phyloP scores from a whole-genome alignment of 345 rosid species.

The Lepidium aucheri region DNA sequence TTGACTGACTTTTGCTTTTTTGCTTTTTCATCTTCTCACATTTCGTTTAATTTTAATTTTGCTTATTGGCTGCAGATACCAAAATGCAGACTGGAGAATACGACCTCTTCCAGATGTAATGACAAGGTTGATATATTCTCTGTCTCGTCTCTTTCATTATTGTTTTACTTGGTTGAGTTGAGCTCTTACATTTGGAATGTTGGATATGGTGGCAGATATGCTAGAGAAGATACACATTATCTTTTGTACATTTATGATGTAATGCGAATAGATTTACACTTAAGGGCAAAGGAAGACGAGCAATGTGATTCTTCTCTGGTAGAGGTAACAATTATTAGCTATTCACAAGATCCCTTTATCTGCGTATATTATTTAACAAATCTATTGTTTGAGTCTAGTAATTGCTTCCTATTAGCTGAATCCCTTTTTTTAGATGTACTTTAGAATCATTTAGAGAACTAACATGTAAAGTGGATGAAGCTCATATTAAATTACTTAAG shows the following conservation, averaged over 20 bases:
- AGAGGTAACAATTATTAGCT: conserved; percentile 45
- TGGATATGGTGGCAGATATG: conserved; percentile 56
- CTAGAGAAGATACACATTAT: conserved; percentile 94
- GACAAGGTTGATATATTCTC: conserved; percentile 43
- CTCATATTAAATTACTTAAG: neutral
- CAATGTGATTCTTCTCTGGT: conserved; percentile 46
- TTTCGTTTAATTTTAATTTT: neutral
- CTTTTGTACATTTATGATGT: conserved; percentile 68
- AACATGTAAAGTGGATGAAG: neutral
- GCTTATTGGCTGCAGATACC: conserved; percentile 56
- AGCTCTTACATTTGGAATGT: neutral
- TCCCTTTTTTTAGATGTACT: neutral
- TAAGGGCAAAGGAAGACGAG: conserved; percentile 37
- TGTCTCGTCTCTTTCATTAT: neutral
- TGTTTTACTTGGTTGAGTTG: neutral
- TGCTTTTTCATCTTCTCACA: neutral
- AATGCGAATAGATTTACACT: conserved; percentile 47
- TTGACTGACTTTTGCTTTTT: conserved; percentile 5
- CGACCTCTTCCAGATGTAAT: conserved; percentile 87
- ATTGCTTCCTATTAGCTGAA: neutral
- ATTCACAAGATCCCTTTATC: neutral
- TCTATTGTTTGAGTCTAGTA: neutral
- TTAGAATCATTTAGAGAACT: neutral
- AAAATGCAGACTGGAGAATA: conserved; percentile 95
- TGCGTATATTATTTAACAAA: neutral